phyloP scores from a whole-genome alignment of 2,329 filamentous ascomycete species.

The Plenodomus biglobosus region DNA sequence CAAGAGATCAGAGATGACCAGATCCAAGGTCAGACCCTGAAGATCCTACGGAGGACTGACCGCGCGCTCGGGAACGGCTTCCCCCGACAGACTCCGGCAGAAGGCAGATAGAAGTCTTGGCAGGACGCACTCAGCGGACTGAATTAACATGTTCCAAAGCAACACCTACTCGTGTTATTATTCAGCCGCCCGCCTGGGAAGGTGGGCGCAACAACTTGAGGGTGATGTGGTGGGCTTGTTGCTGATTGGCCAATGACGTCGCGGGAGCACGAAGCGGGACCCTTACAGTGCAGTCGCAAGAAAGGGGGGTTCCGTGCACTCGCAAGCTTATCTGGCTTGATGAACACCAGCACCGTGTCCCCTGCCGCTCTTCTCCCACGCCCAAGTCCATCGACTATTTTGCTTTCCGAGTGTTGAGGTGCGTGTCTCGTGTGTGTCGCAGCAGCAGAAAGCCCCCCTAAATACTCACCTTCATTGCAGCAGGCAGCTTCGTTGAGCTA shows the following conservation, averaged over 20 bases:
- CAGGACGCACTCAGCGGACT: no score
- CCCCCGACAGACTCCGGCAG: no score
- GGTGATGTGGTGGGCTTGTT: background rate
- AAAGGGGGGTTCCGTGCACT: conserved; percentile 12
- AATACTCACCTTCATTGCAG: conserved; percentile 16
- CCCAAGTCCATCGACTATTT: conserved; percentile 17
- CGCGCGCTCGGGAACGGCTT: background rate
- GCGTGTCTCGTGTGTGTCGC: conserved; percentile 7
- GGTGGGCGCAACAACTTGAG: background rate
- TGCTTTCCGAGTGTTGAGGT: conserved; percentile 23
- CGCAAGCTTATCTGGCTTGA: conserved; percentile 27
- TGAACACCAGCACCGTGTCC: conserved; percentile 12
- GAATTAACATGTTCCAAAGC: no score
- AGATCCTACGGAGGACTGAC: background rate
- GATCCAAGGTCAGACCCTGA: background rate
- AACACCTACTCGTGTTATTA: no score
- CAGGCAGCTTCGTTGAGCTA: conserved; percentile 32
- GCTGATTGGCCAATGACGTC: background rate
- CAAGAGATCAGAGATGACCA: background rate
- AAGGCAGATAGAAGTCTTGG: no score
- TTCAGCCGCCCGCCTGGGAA: no score
- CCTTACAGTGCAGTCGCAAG: background rate
- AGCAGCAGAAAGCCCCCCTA: no score
- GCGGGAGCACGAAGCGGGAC: background rate
- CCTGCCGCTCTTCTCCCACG: conserved; percentile 16